These are phyloP conservation scores for Globisporangium rhizosaccharum DNA, from an alignment of 352 stramenopile species.

Conservation along the genomic window DNA sequence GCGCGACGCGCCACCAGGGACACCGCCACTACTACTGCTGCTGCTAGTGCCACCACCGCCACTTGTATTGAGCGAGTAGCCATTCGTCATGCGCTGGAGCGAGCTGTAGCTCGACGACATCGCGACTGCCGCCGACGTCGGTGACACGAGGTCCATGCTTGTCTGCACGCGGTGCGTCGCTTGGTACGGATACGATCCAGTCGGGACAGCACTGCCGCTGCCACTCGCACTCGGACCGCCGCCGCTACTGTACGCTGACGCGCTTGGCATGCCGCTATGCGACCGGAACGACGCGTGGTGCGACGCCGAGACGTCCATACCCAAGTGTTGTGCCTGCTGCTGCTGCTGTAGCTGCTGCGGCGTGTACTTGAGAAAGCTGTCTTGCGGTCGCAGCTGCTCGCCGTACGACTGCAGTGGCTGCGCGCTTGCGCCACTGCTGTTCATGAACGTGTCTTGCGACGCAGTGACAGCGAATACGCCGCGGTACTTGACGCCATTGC, in stretches of 20 bases:
- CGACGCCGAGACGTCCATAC: constrained; percentile 8
- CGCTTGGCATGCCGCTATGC: not conserved
- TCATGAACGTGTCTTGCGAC: constrained; percentile 6
- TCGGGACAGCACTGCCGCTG: not conserved
- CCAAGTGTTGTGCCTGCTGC: constrained; percentile 11
- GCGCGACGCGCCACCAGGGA: not conserved
- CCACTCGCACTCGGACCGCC: not conserved
- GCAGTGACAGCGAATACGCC: constrained; percentile 1
- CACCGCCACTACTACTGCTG: not conserved
- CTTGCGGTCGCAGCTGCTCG: constrained; percentile 6
- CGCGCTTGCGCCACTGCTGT: not conserved
- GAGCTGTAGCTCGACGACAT: constrained; percentile 16
- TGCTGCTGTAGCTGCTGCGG: constrained; percentile 28
- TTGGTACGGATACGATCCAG: not conserved
- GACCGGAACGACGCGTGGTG: constrained; percentile 10
- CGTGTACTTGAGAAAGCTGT: constrained; percentile 26
- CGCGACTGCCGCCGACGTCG: not conserved
- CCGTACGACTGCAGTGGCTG: constrained; percentile 9
- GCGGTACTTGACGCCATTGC: constrained; percentile 10
- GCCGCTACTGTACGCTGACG: constrained; percentile 1
- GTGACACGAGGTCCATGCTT: constrained; percentile 12
- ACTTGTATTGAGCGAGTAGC: constrained; percentile 6
- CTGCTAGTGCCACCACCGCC: not conserved
- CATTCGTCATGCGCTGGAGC: constrained; percentile 16
- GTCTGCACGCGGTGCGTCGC: not conserved